These are phyloP conservation scores for Guillardia theta DNA, from an alignment of 78 protist species.

Conservation along the genomic window DNA sequence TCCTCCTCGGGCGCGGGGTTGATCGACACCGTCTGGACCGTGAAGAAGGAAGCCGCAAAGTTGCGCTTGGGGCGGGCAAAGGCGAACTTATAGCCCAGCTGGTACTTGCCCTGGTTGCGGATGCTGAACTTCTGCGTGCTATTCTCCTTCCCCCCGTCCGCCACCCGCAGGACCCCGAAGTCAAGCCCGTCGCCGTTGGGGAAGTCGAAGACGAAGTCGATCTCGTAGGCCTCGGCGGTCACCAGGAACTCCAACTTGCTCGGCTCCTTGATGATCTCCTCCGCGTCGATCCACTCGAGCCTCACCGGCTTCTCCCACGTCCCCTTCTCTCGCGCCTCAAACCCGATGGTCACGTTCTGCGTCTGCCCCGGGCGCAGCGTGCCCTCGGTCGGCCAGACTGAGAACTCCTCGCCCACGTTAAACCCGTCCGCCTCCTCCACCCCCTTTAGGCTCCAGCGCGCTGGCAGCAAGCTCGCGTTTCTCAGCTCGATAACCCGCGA, in stretches of 20 bases:
- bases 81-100: constrained; percentile 16
- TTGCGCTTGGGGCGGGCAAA: neutral
- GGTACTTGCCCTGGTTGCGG: constrained; percentile 66
- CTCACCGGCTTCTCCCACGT: neutral
- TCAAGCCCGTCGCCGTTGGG: constrained; percentile 49
- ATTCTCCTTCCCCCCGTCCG: neutral
- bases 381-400: neutral
- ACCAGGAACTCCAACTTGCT: neutral
- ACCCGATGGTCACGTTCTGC: neutral
- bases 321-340: neutral
- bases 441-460: constrained; percentile 1
- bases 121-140: neutral
- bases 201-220: constrained; percentile 39
- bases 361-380: neutral
- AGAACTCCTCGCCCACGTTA: constrained; percentile 1
- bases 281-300: constrained; percentile 46
- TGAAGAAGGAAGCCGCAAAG: neutral
- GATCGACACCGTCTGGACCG: neutral
- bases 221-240: constrained; percentile 61
- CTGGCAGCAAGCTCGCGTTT: constrained; percentile 45
- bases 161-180: constrained; percentile 31
- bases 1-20: neutral
- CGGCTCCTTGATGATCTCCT: neutral
- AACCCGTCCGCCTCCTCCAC: neutral
- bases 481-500: neutral